Evolutionary conservation across 352 stramenopile species (phyloP), one percentile per base, ranked within the genome.

Genomic region (Lagenidium giganteum): DNA sequence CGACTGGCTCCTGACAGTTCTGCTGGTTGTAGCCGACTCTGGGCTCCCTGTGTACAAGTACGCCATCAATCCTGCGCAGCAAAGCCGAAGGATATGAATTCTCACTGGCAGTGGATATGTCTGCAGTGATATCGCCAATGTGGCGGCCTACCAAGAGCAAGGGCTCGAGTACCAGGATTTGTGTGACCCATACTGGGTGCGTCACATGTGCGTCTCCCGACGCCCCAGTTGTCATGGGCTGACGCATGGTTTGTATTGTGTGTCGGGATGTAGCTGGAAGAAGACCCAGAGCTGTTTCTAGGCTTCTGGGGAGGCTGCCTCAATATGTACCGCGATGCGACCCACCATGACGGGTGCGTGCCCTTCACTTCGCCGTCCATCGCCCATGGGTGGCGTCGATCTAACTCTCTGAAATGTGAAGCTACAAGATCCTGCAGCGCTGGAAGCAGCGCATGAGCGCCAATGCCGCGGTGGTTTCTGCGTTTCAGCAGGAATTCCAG

Each of bases 291-390:
- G 34, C 23, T 88, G 43, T 97, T 97, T 51, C 95, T 95, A 47
- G 87, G 85, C 8, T 97, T 97, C 57, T 97, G 89, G 89, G 85
- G 85, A 22, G 77, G 69, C 39, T 97, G 83, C 44, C 67, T 83
- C 32, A 92, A 96, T 55, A 61, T 76, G 13, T 97, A 97, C 50
- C 63, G 84, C 21, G 69, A 88, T 42, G 73, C 87, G 0, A 46
- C 63, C 32, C 77, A 85, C 17, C 89, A 97, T 58, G 47, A 52
- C 26, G 88, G 88, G 33, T 90, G 73, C 55, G 50, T 47, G 16
- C 46, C 56, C 16, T 41, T 56, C 11, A 20, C 17, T 5, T 30
- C 32, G n/a, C n/a, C n/a, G n/a, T n/a, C n/a, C n/a, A n/a, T n/a
- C n/a, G n/a, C n/a, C n/a, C n/a, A n/a, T n/a, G n/a, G n/a, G n/a